phyloP scores from a whole-genome alignment of 2,329 filamentous ascomycete genomes.

The Cladosporium sp. region DNA sequence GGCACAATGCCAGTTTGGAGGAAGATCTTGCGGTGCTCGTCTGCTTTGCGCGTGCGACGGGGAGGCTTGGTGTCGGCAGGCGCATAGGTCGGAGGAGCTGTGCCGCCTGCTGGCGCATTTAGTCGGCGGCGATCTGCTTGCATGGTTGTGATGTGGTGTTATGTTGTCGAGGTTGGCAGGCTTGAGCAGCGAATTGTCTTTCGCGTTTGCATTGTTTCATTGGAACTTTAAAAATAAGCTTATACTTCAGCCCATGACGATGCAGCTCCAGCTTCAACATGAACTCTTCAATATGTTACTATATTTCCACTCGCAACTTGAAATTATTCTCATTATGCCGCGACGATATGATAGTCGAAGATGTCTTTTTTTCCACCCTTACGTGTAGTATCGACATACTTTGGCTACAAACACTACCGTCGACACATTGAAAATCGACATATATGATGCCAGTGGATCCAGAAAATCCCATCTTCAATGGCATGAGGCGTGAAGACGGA shows the following conservation, averaged over 20 bases:
- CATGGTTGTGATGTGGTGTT: conserved; percentile 24
- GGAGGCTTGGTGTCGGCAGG: conserved; percentile 49
- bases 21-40: conserved; percentile 82
- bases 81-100: conserved; percentile 70
- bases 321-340: no score
- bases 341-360: no score
- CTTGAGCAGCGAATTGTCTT: not conserved
- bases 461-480: no score
- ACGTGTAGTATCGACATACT: no score
- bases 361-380: no score
- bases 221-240: not conserved
- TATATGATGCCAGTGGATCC: no score
- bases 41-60: conserved; percentile 60
- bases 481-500: no score
- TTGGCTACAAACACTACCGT: no score
- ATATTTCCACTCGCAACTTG: no score
- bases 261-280: not conserved
- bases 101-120: conserved; percentile 81
- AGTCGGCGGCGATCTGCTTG: conserved; percentile 81
- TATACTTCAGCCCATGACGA: not conserved
- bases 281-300: no score
- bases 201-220: not conserved
- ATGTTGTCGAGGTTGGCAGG: not conserved
- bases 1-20: conserved; percentile 90
- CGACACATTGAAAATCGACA: no score